Conservation (phyloP, 179 eudicot species). For the Beta lomatogona region DNA sequence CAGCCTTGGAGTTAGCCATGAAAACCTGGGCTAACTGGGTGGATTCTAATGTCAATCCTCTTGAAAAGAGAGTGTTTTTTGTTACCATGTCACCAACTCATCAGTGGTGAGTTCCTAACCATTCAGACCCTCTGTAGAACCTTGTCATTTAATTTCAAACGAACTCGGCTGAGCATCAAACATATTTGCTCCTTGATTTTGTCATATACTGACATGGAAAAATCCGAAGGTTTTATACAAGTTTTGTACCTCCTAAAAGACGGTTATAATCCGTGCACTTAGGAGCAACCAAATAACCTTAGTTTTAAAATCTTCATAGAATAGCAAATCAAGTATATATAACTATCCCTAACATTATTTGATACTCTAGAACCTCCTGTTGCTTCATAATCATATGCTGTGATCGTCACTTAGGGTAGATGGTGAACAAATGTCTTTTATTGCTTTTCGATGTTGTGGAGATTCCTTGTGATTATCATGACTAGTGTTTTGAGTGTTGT, state of each 20-base stretch:
- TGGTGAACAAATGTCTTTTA: background rate
- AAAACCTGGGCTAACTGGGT: slow-evolving; percentile 93
- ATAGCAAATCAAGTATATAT: background rate
- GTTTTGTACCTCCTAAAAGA: background rate
- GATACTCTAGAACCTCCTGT: background rate
- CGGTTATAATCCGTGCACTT: no score
- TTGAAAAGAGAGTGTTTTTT: slow-evolving; percentile 69
- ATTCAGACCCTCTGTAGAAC: background rate
- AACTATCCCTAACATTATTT: no score
- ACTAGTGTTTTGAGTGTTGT: background rate
- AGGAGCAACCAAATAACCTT: background rate
- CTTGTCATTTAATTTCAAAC: background rate
- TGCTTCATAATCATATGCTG: background rate
- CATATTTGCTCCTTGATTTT: background rate
- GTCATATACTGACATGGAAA: background rate
- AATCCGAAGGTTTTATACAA: background rate
- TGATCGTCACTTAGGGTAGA: background rate
- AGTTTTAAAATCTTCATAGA: background rate
- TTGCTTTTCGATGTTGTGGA: background rate
- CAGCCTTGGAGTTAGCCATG: slow-evolving; percentile 94
- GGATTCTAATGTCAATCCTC: slow-evolving; percentile 54
- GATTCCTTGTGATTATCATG: background rate
- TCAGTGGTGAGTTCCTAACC: slow-evolving; percentile 48
- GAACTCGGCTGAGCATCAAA: background rate
- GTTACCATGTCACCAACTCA: slow-evolving; percentile 99